Base-by-base conservation (phyloP, 129 eudicot genomes). In the Lonicera japonica region DNA sequence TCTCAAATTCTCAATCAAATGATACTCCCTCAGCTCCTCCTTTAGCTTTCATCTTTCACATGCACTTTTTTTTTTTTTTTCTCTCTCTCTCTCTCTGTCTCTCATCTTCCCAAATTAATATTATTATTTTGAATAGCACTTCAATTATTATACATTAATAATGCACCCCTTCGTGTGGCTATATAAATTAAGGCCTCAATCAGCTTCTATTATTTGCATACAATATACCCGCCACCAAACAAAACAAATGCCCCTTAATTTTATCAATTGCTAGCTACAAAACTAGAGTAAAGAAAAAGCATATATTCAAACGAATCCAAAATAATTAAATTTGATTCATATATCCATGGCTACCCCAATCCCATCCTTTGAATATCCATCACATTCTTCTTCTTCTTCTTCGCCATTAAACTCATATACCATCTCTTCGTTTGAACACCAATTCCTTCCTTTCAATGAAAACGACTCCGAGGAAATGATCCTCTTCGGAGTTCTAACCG, bases 391-490 rank as follows among this genome's bases (percentile, higher is more conserved):
- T 1, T 51, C 8, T 15, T 51, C 56, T 51, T 51, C 20, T 51
- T 18, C 8, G 15, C 8, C 56, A 51, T 15, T 51, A 20, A 6
- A n/a, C 20, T 0, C 22, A 15, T 17, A 16, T 12, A 15, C 10
- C 6, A 12, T 15, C 51, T 45, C n/a, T 17, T 16, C 19, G 15
- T 5, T 17, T 16, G 21, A 5, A 17, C 15, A 50, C 55, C 21
- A 58, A 39, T 45, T 40, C 5, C 72, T 76, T 29, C 81, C 81
- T 3, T 76, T 76, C 40, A 70, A 76, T 56, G 77, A 76, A 54
- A 61, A 48, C 34, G 81, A 76, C 65, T 65, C 73, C 5, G 50
- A 70, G 47, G 81, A 76, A 39, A 76, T 76, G 77, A 65, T 76
- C 66, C 77, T 76, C 29, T 66, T 65, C 25, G 77, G 70, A 36